Conservation (phyloP, 805 yeast genomes). For the Priceomyces fermenticarens region DNA sequence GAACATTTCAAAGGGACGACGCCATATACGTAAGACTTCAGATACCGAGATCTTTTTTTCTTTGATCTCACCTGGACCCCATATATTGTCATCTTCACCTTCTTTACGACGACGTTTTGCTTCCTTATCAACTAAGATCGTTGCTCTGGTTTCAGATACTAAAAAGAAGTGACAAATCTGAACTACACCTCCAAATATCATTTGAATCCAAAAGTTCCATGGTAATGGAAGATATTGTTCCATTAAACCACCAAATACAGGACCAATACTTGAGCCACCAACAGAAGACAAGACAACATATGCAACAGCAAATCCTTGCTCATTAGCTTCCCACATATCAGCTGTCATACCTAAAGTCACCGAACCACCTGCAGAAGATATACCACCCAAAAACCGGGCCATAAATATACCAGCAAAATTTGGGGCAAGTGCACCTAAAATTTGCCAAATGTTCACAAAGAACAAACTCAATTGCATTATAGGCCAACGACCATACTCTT, state of each 20-base stretch:
- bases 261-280: slow-evolving; percentile 29
- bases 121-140: slow-evolving; percentile 32
- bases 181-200: slow-evolving; percentile 31
- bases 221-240: slow-evolving; percentile 16
- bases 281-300: slow-evolving; percentile 30
- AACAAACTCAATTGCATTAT: slow-evolving; percentile 27
- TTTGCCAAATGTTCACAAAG: slow-evolving; percentile 31
- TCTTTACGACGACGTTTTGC: slow-evolving; percentile 32
- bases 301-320: slow-evolving; percentile 31
- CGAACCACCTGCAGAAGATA: slow-evolving; percentile 32
- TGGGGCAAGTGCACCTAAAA: slow-evolving; percentile 29
- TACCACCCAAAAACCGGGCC: slow-evolving; percentile 27
- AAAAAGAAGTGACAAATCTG: slow-evolving; percentile 32
- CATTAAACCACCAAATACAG: slow-evolving; percentile 25
- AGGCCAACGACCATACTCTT: slow-evolving; percentile 33
- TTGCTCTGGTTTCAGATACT: slow-evolving; percentile 33
- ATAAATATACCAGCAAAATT: slow-evolving; percentile 23
- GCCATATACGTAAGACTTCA: slow-evolving; percentile 29
- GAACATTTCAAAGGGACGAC: slow-evolving; percentile 39
- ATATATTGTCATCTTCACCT: slow-evolving; percentile 30
- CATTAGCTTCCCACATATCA: slow-evolving; percentile 31
- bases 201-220: slow-evolving; percentile 31
- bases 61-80: slow-evolving; percentile 32
- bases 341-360: slow-evolving; percentile 33
- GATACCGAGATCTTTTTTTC: slow-evolving; percentile 15